Percentiles rank a stretch among this genome's conserved stretches.
Evolutionary conservation across 1,139 yeast species (phyloP).

Genomic region (Diutina catenulata): DNA sequence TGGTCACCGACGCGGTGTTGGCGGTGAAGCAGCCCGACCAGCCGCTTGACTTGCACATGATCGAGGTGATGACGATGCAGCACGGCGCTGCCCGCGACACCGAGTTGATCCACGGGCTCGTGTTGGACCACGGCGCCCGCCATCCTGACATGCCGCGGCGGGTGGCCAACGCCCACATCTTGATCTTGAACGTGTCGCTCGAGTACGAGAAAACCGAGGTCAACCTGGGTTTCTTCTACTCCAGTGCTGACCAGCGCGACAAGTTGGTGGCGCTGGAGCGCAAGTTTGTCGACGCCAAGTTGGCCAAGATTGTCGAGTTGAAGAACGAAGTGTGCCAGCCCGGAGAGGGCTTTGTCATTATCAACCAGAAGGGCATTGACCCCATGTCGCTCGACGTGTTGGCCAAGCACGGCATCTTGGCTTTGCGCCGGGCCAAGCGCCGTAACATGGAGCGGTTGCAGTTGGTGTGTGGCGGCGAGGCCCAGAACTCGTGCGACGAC

Average conservation of each 20-base stretch:
- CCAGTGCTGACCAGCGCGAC: conserved; percentile 93
- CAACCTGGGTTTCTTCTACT: conserved; percentile 90
- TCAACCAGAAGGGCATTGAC: conserved; percentile 97
- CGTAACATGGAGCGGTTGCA: conserved; percentile 98
- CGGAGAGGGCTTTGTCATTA: conserved; percentile 77
- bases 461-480: conserved; percentile 93
- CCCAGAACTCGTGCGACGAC: conserved; percentile 96
- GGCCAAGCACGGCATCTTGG: conserved; percentile 87
- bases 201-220: conserved; percentile 98
- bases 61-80: conserved; percentile 98
- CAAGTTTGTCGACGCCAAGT: conserved; percentile 87
- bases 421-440: conserved; percentile 95
- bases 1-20: conserved; percentile 92
- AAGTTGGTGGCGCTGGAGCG: conserved; percentile 91
- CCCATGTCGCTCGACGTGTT: conserved; percentile 94
- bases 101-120: conserved; percentile 75
- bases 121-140: conserved; percentile 96
- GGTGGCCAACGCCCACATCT: conserved; percentile 70
- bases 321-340: conserved; percentile 83
- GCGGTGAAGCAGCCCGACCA: conserved; percentile 48
- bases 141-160: conserved; percentile 98
- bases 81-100: conserved; percentile 81
- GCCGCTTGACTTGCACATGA: conserved; percentile 84
- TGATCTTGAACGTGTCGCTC: conserved; percentile 84
- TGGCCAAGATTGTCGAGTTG: conserved; percentile 81